phyloP scores from a whole-genome alignment of 23 red algal species.

The Agarophyton chilense region DNA sequence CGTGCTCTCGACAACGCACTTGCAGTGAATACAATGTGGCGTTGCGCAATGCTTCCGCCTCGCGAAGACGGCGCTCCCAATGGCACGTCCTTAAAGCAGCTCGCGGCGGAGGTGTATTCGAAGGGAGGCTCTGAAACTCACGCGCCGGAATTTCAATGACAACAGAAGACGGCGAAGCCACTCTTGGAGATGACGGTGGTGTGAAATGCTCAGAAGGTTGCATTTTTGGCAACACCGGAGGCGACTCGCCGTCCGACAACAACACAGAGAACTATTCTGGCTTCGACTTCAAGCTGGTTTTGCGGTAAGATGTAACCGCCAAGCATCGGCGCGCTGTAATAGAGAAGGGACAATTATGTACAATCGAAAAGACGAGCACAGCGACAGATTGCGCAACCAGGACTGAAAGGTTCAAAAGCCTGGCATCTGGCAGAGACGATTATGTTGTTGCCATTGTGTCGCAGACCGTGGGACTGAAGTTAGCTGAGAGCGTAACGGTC shows the following conservation, averaged over 20 bases:
- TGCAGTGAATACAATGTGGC: constrained; percentile 42
- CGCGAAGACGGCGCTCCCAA: constrained; percentile 26
- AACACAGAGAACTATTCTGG: background rate
- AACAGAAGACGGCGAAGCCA: constrained; percentile 12
- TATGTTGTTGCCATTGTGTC: background rate
- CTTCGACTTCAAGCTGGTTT: background rate
- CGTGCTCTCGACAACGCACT: constrained; percentile 37
- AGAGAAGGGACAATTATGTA: background rate
- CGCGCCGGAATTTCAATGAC: constrained; percentile 45
- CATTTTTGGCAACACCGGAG: constrained; percentile 40
- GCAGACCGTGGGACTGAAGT: background rate
- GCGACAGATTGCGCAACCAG: background rate
- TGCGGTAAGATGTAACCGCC: background rate
- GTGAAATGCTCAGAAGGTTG: background rate
- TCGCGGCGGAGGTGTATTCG: constrained; percentile 32
- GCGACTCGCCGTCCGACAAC: constrained; percentile 42
- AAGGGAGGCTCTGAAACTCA: constrained; percentile 39
- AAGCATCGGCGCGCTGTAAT: background rate
- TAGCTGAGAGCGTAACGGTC: constrained; percentile 22
- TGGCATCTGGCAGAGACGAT: background rate
- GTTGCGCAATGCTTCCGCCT: constrained; percentile 32
- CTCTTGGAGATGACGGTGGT: constrained; percentile 26
- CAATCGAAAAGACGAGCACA: background rate
- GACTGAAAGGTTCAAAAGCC: background rate
- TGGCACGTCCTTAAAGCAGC: background rate